Evolutionary conservation across 495 filamentous ascomycete species (phyloP).

Genomic region (Durotheca rogersii): DNA sequence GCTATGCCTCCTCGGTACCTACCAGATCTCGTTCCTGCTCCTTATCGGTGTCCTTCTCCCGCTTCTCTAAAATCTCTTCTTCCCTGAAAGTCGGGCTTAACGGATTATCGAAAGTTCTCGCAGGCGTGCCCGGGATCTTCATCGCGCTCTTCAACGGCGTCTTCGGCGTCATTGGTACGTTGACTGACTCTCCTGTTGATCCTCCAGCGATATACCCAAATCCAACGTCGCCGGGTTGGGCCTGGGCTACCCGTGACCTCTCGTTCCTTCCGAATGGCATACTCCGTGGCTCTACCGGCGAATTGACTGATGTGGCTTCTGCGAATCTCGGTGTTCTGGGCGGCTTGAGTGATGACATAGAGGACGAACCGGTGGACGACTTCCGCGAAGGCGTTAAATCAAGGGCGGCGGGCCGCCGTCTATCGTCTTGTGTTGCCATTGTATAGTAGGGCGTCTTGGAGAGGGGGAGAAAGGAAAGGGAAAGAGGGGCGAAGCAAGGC

Average conservation of each 20-base stretch:
- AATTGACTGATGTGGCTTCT: slow-evolving; percentile 85
- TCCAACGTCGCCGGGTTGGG: slow-evolving; percentile 79
- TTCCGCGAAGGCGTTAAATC: slow-evolving; percentile 49
- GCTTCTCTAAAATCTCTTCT: slow-evolving; percentile 78
- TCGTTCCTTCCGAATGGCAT: slow-evolving; percentile 68
- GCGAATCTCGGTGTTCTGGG: slow-evolving; percentile 85
- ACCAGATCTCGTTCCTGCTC: slow-evolving; percentile 84
- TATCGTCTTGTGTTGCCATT: slow-evolving; percentile 44
- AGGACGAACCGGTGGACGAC: slow-evolving; percentile 52
- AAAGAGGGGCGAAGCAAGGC: slow-evolving; percentile 37
- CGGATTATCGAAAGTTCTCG: slow-evolving; percentile 60
- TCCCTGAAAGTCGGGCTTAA: slow-evolving; percentile 88
- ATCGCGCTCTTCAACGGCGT: slow-evolving; percentile 83
- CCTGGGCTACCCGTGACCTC: slow-evolving; percentile 57
- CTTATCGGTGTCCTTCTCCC: slow-evolving; percentile 74
- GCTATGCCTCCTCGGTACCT: slow-evolving; percentile 37
- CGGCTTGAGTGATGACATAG: slow-evolving; percentile 67
- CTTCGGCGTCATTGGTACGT: slow-evolving; percentile 62
- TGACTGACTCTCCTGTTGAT: slow-evolving; percentile 50
- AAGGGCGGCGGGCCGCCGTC: slow-evolving; percentile 52
- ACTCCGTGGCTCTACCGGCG: slow-evolving; percentile 65
- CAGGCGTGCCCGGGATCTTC: slow-evolving; percentile 78
- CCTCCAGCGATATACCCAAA: slow-evolving; percentile 81
- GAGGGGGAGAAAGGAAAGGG: slow-evolving; percentile 28
- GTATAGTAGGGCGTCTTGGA: slow-evolving; percentile 21